These are phyloP conservation scores for Tolypocladium sp. DNA, from an alignment of 2,329 filamentous ascomycete genomes.

Conservation along the genomic window DNA sequence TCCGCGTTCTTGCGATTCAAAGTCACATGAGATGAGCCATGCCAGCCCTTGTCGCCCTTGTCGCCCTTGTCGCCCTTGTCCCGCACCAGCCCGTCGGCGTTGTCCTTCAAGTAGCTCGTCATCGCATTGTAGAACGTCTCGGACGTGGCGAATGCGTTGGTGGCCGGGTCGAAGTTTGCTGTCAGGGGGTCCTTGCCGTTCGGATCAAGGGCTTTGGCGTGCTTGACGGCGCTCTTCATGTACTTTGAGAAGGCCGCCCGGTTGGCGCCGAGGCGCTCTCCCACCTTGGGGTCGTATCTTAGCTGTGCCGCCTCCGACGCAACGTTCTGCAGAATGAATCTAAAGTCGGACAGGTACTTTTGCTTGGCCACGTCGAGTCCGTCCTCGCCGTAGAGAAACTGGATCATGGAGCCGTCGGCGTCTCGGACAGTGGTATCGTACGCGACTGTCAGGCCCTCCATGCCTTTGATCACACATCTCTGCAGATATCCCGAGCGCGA, in stretches of 20 bases:
- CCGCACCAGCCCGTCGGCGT: slow-evolving; percentile 51
- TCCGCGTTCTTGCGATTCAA: slow-evolving; percentile 67
- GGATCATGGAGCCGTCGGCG: slow-evolving; percentile 83
- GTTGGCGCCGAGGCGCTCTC: slow-evolving; percentile 37
- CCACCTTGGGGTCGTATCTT: slow-evolving; percentile 48
- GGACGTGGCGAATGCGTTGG: slow-evolving; percentile 76
- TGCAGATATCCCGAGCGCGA: slow-evolving; percentile 95
- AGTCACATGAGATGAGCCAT: slow-evolving; percentile 22
- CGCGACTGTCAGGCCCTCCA: slow-evolving; percentile 86
- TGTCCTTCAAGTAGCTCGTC: slow-evolving; percentile 69
- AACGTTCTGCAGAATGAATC: slow-evolving; percentile 82
- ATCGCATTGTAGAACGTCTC: slow-evolving; percentile 72
- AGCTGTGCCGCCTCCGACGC: slow-evolving; percentile 71
- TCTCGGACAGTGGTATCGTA: slow-evolving; percentile 95
- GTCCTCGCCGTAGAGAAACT: slow-evolving; percentile 96
- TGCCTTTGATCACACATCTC: slow-evolving; percentile 94
- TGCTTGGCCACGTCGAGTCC: slow-evolving; percentile 91
- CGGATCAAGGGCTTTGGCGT: slow-evolving; percentile 45
- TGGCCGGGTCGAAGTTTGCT: slow-evolving; percentile 63
- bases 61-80: slow-evolving; percentile 30
- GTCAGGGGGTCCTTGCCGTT: slow-evolving; percentile 68
- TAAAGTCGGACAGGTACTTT: slow-evolving; percentile 82
- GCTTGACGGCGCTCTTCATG: slow-evolving; percentile 75
- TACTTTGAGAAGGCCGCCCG: slow-evolving; percentile 59
- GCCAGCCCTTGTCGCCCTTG: slow-evolving; percentile 27